Evolutionary conservation across 1,284 basidiomycete species (phyloP), one percentile per base, ranked within the genome.

Genomic region (Bondarzewia mesenterica): DNA sequence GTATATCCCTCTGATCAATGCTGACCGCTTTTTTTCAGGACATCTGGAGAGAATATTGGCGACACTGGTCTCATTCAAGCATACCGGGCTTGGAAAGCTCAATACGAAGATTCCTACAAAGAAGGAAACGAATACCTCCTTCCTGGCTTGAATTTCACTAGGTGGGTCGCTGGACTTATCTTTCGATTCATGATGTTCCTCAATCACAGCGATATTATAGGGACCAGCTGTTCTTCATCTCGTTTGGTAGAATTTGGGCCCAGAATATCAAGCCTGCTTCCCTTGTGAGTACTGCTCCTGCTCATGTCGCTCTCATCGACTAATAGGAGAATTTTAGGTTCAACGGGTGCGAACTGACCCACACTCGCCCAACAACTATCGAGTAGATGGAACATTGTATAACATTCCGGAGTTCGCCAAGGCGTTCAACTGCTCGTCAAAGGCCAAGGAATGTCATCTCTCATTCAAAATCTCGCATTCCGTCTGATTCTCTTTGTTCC

Each of bases 151-250:
- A 74, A 84, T 49, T 93, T 78, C 63, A 89, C 88, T 0, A 76
- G 80, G 82, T 76, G 49, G 38, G 66, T 56, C 8, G 1, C 18
- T 26, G 16, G 20, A 29, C 12, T 41, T 20, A 20, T 43, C 16
- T 26, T 15, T 46, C 22, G 26, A 20, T 36, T 18, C 12, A 23
- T 32, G 26, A 7, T 18, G n/a, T n/a, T n/a, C n/a, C 29, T 32
- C 47, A 29, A 38, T 48, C 14, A 38, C 18, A 35, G 10, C 14
- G 10, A 6, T 10, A 35, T 27, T 38, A 10, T 51, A 89, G 86
- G 50, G 92, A 94, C 43, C 92, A 95, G 70, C 68, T 94, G 29
- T 95, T 94, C 71, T 94, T 93, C 72, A 80, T 95, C 50, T 80
- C 89, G 1, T 94, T 88, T 60, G 92, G 73, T 27, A 77, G 81